These are phyloP conservation scores for Simmondsia chinensis DNA, from an alignment of 148 eudicot genomes.

Conservation along the genomic window DNA sequence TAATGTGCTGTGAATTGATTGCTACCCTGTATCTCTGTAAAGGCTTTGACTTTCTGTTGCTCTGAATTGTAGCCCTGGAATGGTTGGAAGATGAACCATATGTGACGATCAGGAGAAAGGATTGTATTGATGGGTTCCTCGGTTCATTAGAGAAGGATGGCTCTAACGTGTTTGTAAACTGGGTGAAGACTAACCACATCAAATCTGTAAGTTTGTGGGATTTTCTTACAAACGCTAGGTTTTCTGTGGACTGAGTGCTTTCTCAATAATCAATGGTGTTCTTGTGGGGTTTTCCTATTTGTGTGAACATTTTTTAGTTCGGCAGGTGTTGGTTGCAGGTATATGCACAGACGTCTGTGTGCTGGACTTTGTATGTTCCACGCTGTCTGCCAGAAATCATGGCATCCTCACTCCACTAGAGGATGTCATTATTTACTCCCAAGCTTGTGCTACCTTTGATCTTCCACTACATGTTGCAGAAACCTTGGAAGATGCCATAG, in stretches of 20 bases:
- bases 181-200: conserved; percentile 77
- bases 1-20: too few relatives aligned
- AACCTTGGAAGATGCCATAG: conserved; percentile 39
- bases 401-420: conserved; percentile 61
- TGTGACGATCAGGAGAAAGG: conserved; percentile 70
- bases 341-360: conserved; percentile 95
- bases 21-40: background rate
- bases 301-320: conserved; percentile 9
- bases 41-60: conserved; percentile 4
- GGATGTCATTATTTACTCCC: conserved; percentile 82
- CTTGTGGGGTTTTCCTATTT: too few relatives aligned
- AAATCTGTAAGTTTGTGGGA: conserved; percentile 47
- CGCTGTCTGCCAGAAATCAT: conserved; percentile 83
- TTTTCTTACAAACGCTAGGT: background rate
- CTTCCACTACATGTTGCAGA: conserved; percentile 61
- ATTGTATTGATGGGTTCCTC: conserved; percentile 84
- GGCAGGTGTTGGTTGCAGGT: conserved; percentile 79
- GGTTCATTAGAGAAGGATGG: conserved; percentile 84
- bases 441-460: conserved; percentile 84
- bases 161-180: conserved; percentile 74
- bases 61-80: conserved; percentile 41
- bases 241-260: background rate
- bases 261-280: background rate
- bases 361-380: conserved; percentile 74
- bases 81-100: conserved; percentile 86